Evolutionary conservation across 129 eudicot genomes (phyloP), one percentile per base, ranked within the genome.

Genomic region (Oenanthe sinensis): DNA sequence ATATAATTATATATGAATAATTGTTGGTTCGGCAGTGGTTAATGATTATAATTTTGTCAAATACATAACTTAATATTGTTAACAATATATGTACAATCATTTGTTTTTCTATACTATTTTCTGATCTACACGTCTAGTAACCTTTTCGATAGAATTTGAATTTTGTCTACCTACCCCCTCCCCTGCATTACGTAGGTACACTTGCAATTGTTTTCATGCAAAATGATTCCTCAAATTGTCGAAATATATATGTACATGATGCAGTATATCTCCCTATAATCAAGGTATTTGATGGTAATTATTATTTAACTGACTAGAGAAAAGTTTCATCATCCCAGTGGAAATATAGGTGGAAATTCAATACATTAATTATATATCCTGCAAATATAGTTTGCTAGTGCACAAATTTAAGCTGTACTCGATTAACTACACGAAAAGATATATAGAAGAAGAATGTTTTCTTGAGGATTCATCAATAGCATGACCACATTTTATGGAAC

Each of bases 391-490:
- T 50, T 16, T 16, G 58, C 22, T n/a, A 10, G 68, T 60, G 65
- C 65, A 22, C 30, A n/a, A n/a, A 58, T n/a, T 28, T 65, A 13
- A 65, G 36, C 8, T 12, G 33, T 30, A 67, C 72, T 67, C 36
- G 22, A 67, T 30, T 26, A 67, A 26, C 1, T 22, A 46, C 77
- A 26, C 77, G 40, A 46, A 74, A n/a, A 46, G 77, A 46, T 48
- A n/a, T n/a, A n/a, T n/a, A 74, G 77, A 71, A 19, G 5, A 71
- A 70, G 71, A 72, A 82, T 77, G 79, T 84, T 87, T 82, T 74
- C 63, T 82, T 37, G 73, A 87, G 78, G 69, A 80, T 60, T 24
- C 68, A 60, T 9, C 68, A 8, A 54, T 52, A 47, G 15, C 50
- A 47, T 48, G 52, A 48, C 15, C 52, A 48, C 15, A 14, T 16